Base-by-base conservation (phyloP, 176 grass and related monocot genomes). In the Oryza longistaminata region DNA sequence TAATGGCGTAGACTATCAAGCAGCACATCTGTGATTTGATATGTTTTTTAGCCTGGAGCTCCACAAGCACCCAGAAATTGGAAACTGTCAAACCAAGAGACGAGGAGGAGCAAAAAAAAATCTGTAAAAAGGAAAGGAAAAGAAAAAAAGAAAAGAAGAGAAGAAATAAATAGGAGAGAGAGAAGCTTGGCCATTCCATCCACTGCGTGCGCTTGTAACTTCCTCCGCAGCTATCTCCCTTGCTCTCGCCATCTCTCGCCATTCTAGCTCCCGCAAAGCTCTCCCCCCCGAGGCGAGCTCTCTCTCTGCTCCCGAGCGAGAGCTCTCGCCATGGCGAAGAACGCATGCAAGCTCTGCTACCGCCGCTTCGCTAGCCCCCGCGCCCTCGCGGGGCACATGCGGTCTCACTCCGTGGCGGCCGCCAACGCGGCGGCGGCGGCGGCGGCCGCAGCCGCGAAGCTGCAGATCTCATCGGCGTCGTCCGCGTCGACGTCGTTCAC, bases 301-400 rank as follows among this genome's bases (percentile, higher is more conserved):
- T 25, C 65, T 90, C 66, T 25, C 78, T 76, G 24, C 52, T 55
- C 5, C 5, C 19, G 53, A 58, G 19, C 19, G 53, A 58, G 53
- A 39, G 49, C 81, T 66, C 61, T 76, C 68, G 82, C 74, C 65
- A 97, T 97, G 94, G 78, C 74, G n/a, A 89, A 89, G 88, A 86
- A 48, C 92, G 64, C 82, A 74, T 95, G 93, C 85, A 92, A 85
- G 85, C 70, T 88, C 82, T 92, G 93, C 90, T 85, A 14, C 86
- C 93, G 93, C 88, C 90, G 90, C 88, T 95, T 94, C 85, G 48
- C 78, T 3, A 94, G 85, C n/a, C 87, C 85, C 84, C 88, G 86
- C 25, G 90, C 90, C 42, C 87, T 97, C 9, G 88, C 90, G 5
- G 88, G 93, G 15, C 93, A 98, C 87, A 95, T 90, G 89, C 89